Evolutionary conservation across 2,329 filamentous ascomycete genomes (phyloP).

Genomic region (Mycocentrospora acerina): DNA sequence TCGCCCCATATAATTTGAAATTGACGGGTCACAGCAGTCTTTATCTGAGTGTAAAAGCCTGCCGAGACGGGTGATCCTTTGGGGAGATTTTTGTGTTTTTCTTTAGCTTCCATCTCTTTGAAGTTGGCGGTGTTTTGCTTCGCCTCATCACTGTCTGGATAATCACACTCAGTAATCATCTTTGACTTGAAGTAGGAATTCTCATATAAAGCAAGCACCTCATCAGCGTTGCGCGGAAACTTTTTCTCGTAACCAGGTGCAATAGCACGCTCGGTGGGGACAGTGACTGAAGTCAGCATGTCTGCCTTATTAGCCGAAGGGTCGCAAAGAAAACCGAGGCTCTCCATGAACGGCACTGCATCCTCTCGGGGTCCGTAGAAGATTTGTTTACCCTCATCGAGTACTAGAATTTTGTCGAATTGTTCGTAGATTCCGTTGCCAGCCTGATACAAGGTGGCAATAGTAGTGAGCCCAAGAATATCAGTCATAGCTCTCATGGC

Average conservation of each 20-base stretch:
- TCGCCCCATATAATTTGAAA: constrained; percentile 68
- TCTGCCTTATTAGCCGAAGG: constrained; percentile 63
- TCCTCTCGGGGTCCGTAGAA: constrained; percentile 65
- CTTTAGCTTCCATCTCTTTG: constrained; percentile 51
- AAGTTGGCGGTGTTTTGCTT: constrained; percentile 51
- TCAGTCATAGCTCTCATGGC: constrained; percentile 54
- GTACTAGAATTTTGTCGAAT: constrained; percentile 73
- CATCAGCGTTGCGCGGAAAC: constrained; percentile 47
- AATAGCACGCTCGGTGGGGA: constrained; percentile 45
- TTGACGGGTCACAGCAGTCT: constrained; percentile 58
- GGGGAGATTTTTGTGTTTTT: constrained; percentile 58
- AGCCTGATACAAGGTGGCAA: constrained; percentile 60
- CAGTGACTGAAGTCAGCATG: constrained; percentile 73
- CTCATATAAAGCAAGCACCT: constrained; percentile 51
- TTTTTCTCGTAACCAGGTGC: constrained; percentile 41
- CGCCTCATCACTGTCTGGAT: constrained; percentile 53
- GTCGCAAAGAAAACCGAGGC: constrained; percentile 66
- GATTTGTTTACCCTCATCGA: constrained; percentile 76
- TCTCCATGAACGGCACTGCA: constrained; percentile 66
- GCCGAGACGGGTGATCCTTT: constrained; percentile 57
- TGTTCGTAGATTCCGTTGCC: constrained; percentile 55
- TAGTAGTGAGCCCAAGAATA: constrained; percentile 51
- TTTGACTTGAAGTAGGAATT: constrained; percentile 50
- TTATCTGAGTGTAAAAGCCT: constrained; percentile 48
- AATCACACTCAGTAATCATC: constrained; percentile 61